Evolutionary conservation across 306 rosid species (phyloP), one percentile per base, ranked within the genome.

Genomic region (Hippophae rhamnoides): DNA sequence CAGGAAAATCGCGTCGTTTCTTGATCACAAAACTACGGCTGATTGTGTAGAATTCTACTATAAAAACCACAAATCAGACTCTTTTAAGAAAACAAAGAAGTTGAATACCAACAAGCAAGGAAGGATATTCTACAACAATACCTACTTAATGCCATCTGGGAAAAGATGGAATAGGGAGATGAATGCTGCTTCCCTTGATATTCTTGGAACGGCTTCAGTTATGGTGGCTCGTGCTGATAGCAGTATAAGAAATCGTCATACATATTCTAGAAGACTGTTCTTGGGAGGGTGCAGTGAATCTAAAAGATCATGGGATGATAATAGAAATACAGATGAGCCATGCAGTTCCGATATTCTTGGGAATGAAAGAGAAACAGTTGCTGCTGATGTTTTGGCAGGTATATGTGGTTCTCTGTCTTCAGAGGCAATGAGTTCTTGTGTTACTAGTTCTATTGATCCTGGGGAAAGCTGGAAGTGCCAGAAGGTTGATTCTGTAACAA

Each of bases 41-140:
- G 99, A 93, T 60, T 93, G 97, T 81, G 83, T 93, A 9, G 89
- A 93, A 69, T 93, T 86, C 72, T 93, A 93, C 72, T 93, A 93
- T 84, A 93, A 86, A 66, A 83, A 89, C 52, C 99, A 89, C 62
- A 93, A 93, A 59, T 84, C 94, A 48, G 97, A 74, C 58, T 75
- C 78, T 68, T 93, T 89, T 64, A 71, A 66, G 74, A 89, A 84
- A 70, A 74, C 72, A 52, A 89, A 75, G 67, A 87, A 80, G 78
- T 74, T 71, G 60, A 84, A 78, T 68, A 54, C 52, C 58, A 67
- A 74, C 47, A 87, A 87, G 84, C 84, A 71, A 44, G 84, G 69
- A 41, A 84, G 78, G 84, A 66, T 86, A 11, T 81, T 47, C 64
- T 63, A 76, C 41, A 69, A 76, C 14, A 69, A 61, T 54, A 77